Conservation (phyloP, 169 alveolate species). For the Eimeria praecox region DNA sequence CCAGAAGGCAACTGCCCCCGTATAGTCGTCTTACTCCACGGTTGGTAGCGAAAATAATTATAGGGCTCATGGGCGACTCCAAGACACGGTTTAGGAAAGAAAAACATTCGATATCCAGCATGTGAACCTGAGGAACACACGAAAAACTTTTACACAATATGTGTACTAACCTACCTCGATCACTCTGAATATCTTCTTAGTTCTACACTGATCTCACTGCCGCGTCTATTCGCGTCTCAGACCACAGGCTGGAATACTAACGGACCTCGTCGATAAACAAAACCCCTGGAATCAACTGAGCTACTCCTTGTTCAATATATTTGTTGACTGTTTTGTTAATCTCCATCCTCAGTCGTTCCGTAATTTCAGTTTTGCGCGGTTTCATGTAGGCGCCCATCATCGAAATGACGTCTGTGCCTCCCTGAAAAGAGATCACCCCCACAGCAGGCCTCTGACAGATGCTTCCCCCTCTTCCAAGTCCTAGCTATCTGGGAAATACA, state of each 20-base stretch:
- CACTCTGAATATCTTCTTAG: neutral
- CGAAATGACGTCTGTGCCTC: conserved; percentile 98
- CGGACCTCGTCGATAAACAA: conserved; percentile 99
- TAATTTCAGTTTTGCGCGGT: conserved; percentile 99
- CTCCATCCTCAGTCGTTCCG: conserved; percentile 99
- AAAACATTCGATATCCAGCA: conserved; percentile 99
- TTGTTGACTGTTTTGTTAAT: conserved; percentile 99
- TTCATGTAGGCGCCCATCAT: conserved; percentile 98
- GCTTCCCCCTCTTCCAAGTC: neutral
- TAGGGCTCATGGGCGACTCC: conserved; percentile 99
- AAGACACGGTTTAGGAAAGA: conserved; percentile 98
- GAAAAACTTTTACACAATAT: too few species aligned
- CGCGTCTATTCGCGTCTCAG: too few species aligned
- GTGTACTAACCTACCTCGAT: neutral
- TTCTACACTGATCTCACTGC: neutral
- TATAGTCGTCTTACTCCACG: conserved; percentile 94
- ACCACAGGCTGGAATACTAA: neutral
- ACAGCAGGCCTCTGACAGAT: neutral
- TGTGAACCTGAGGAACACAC: conserved; percentile 89
- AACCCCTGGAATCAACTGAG: conserved; percentile 99
- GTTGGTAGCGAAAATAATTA: conserved; percentile 99
- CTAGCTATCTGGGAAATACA: neutral
- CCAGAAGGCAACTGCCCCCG: neutral
- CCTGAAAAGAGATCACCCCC: conserved; percentile 83
- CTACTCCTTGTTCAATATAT: conserved; percentile 97